These are phyloP conservation scores for Raddia distichophylla DNA, from an alignment of 176 grass and related monocot species.

Conservation along the genomic window DNA sequence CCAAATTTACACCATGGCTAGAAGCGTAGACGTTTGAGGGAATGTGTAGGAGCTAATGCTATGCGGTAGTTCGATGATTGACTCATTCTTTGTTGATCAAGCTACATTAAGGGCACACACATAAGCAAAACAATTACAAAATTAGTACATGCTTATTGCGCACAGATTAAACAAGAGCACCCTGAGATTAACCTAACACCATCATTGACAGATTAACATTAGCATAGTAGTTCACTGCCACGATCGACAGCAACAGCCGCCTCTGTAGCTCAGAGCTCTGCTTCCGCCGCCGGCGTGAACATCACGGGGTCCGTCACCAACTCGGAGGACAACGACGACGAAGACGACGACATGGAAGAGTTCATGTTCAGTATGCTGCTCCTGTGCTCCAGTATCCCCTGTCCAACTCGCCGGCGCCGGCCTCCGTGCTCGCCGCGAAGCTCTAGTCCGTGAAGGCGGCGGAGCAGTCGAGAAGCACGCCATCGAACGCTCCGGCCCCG, in stretches of 20 bases:
- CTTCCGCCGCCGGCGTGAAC: slow-evolving; percentile 27
- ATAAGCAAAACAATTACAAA: neutral
- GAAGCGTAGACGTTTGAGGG: neutral
- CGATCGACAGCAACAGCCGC: neutral
- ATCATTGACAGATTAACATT: slow-evolving; percentile 21
- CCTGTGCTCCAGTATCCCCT: slow-evolving; percentile 79
- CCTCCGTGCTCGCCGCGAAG: slow-evolving; percentile 16
- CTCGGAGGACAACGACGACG: slow-evolving; percentile 41
- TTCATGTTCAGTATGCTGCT: slow-evolving; percentile 66
- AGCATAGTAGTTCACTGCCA: slow-evolving; percentile 8
- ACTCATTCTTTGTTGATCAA: neutral
- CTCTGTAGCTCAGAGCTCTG: slow-evolving; percentile 33
- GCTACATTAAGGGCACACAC: slow-evolving; percentile 8
- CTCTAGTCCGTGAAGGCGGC: slow-evolving; percentile 12
- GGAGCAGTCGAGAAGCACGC: slow-evolving; percentile 17
- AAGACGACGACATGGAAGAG: slow-evolving; percentile 50
- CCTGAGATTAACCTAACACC: slow-evolving; percentile 15
- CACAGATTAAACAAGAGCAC: slow-evolving; percentile 11
- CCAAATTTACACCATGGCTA: too few relatives aligned
- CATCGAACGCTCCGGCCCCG: slow-evolving; percentile 4
- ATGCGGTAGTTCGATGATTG: slow-evolving; percentile 5
- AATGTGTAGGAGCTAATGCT: too few relatives aligned
- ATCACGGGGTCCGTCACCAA: slow-evolving; percentile 16
- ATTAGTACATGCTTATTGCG: slow-evolving; percentile 46
- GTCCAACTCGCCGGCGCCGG: slow-evolving; percentile 26